These are phyloP conservation scores for Exophiala xenobiotica DNA, from an alignment of 2,329 filamentous ascomycete species.

Conservation along the genomic window DNA sequence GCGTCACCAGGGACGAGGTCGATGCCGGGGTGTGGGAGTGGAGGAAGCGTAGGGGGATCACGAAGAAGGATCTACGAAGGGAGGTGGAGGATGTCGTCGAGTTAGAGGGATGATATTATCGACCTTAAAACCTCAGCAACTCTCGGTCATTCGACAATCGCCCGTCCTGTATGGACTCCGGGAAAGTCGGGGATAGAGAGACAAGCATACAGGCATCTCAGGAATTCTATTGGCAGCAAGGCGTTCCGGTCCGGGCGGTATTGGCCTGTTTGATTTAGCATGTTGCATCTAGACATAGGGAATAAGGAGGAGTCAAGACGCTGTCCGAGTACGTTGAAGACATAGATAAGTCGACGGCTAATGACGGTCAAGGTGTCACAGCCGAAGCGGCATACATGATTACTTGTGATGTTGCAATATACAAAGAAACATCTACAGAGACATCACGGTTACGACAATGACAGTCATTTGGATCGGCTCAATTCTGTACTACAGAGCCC, in stretches of 20 bases:
- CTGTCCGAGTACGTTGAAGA: no score
- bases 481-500: neutral
- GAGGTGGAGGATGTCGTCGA: neutral
- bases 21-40: slow-evolving; percentile 78
- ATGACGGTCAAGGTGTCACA: no score
- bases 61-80: slow-evolving; percentile 18
- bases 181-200: neutral
- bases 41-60: slow-evolving; percentile 67
- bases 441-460: no score
- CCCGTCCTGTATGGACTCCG: no score
- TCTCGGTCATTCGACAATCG: no score
- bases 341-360: no score
- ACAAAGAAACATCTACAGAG: no score
- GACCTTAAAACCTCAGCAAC: no score
- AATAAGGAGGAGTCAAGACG: neutral
- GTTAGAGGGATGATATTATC: slow-evolving; percentile 8
- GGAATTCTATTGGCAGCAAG: neutral
- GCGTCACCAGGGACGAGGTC: slow-evolving; percentile 72
- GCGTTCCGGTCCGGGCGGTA: neutral
- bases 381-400: no score
- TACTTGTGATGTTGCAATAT: no score
- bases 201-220: neutral
- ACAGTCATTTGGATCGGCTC: no score
- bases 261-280: neutral
- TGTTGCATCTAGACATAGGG: no score